Percentiles rank a stretch among this genome's conserved stretches.
phyloP scores from a whole-genome alignment of 2,329 filamentous ascomycete species.

The Aureobasidium lini region DNA sequence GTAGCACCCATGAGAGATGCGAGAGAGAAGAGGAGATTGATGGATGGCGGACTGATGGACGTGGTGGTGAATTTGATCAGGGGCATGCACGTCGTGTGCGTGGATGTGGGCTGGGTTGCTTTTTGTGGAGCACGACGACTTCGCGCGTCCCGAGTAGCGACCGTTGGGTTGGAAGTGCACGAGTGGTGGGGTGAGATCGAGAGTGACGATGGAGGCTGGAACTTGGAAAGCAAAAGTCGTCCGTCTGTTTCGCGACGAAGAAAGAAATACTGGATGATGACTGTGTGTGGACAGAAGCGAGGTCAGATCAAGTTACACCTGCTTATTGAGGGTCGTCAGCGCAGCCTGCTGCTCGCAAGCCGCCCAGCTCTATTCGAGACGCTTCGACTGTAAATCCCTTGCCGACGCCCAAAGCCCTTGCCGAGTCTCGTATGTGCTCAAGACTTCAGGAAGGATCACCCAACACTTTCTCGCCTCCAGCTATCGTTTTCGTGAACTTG shows the following conservation, averaged over 20 bases:
- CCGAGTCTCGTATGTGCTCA: neutral
- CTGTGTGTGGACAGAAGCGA: constrained; percentile 5
- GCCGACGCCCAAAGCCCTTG: constrained; percentile 2
- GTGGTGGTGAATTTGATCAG: constrained; percentile 6
- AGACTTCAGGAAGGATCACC: neutral
- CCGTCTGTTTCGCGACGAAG: neutral
- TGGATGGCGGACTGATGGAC: neutral
- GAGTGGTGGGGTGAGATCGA: neutral
- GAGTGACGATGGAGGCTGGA: constrained; percentile 2
- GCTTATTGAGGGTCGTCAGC: neutral
- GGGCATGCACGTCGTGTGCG: neutral
- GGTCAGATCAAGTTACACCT: neutral
- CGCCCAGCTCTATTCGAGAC: constrained; percentile 7
- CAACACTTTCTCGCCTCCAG: neutral
- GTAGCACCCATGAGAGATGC: constrained; percentile 8
- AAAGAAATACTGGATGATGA: neutral
- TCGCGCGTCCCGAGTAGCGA: constrained; percentile 4
- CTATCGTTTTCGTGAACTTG: too few species aligned
- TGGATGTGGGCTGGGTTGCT: constrained; percentile 6
- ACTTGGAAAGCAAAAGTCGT: neutral
- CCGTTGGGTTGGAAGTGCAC: constrained; percentile 3
- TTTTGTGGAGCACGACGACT: constrained; percentile 13
- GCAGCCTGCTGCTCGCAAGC: neutral
- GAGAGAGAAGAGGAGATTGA: neutral
- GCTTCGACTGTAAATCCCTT: constrained; percentile 4